Evolutionary conservation across 495 filamentous ascomycete genomes (phyloP).

Genomic region (Geoglossum glabrum): DNA sequence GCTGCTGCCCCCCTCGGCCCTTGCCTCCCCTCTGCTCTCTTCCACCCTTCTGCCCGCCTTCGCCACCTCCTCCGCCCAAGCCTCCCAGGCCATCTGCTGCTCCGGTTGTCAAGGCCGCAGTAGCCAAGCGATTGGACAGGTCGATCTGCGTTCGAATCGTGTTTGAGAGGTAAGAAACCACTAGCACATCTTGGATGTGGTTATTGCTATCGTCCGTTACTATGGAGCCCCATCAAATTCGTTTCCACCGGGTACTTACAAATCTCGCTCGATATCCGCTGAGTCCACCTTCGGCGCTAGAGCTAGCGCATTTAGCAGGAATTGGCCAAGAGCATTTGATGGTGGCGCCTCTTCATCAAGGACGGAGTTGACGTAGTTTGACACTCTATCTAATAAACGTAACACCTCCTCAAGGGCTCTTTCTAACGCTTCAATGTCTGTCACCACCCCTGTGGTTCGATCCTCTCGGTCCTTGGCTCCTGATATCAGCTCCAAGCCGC

Average conservation of each 20-base stretch:
- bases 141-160: conserved; percentile 98
- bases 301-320: conserved; percentile 74
- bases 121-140: conserved; percentile 80
- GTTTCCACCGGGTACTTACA: conserved; percentile 30
- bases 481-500: conserved; percentile 69
- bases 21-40: not conserved
- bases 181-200: conserved; percentile 94
- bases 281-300: conserved; percentile 85
- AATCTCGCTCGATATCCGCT: conserved; percentile 79
- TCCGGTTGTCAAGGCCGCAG: conserved; percentile 46
- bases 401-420: conserved; percentile 66
- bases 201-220: conserved; percentile 45
- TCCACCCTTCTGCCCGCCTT: not conserved
- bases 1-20: not conserved
- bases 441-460: conserved; percentile 46
- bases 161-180: conserved; percentile 93
- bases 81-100: conserved; percentile 4
- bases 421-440: conserved; percentile 76
- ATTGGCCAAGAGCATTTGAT: conserved; percentile 77
- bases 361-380: conserved; percentile 72
- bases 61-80: conserved; percentile 7
- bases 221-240: not conserved
- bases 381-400: conserved; percentile 72
- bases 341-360: conserved; percentile 45
- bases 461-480: conserved; percentile 61